Evolutionary conservation across 345 rosid species (phyloP), one percentile per base, ranked within the genome.

Genomic region (Syzygium oleosum): DNA sequence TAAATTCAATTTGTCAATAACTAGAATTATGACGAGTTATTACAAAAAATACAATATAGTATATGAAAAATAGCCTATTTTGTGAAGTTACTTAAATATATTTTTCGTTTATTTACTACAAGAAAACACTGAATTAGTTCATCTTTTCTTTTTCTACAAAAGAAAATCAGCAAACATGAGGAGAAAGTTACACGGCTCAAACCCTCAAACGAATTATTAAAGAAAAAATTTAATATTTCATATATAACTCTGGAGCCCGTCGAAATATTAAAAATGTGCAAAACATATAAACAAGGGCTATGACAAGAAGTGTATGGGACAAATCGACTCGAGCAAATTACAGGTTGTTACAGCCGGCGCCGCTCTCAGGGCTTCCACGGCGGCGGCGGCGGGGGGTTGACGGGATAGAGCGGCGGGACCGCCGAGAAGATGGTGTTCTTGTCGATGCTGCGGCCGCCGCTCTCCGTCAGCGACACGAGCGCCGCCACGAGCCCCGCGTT

Each of bases 401-500:
- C 91, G 8, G 99, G 93, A 56, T 93, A 96, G 78, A 95, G 95
- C 9, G 99, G 99, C 46, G 97, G 97, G 88, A 97, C 94, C 6
- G 93, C 94, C 23, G 91, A 89, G 59, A 97, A 96, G n/a, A 97
- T 96, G 1, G 91, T 85, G 84, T 95, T 96, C 92, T 89, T 93
- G 89, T 95, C 98, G 54, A 96, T 93, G 53, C 87, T 84, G 9
- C 51, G 13, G 27, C 94, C 94, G 7, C 92, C 96, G 25, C 90
- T 96, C 89, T 59, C 88, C 5, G 98, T 95, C 84, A 97, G 91
- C 0, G 99, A 97, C 15, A 87, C 88, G 4, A 95, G 98, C 52
- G 99, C 98, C 78, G 98, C 96, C 59, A 94, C 96, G 2, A 97
- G 94, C 12, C 97, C 98, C 0, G 98, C 97, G 51, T 95, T 95